Evolutionary conservation across 2,329 filamentous ascomycete species (phyloP).

Genomic region (Ophiostoma pallidulum): DNA sequence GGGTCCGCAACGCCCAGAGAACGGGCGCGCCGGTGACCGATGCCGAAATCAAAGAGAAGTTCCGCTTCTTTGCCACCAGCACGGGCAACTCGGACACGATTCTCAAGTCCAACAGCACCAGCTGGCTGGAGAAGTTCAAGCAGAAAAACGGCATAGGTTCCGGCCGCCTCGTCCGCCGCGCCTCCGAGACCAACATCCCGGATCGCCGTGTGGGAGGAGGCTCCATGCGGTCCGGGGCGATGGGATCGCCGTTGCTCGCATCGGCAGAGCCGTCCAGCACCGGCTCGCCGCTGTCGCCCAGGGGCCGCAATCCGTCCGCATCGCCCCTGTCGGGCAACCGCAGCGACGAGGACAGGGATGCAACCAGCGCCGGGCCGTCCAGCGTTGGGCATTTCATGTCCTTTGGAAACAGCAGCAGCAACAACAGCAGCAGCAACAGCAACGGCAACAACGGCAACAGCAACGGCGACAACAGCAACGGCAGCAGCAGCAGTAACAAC

Average conservation of each 20-base stretch:
- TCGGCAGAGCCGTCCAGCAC: constrained; percentile 38
- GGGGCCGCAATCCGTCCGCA: constrained; percentile 49
- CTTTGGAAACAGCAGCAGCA: background rate
- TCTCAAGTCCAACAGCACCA: constrained; percentile 59
- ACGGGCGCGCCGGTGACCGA: constrained; percentile 67
- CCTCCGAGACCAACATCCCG: constrained; percentile 61
- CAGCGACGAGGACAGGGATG: constrained; percentile 60
- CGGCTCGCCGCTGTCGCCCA: constrained; percentile 64
- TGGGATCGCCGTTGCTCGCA: constrained; percentile 44
- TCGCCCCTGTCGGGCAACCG: constrained; percentile 62
- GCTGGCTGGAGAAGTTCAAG: constrained; percentile 94
- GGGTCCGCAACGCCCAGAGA: constrained; percentile 72
- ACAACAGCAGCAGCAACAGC: background rate
- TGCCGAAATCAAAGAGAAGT: constrained; percentile 76
- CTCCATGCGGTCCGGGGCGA: constrained; percentile 22
- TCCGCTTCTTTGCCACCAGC: constrained; percentile 66
- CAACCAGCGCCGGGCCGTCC: constrained; percentile 15
- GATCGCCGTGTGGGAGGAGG: constrained; percentile 55
- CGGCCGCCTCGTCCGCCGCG: constrained; percentile 41
- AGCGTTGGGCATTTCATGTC: background rate
- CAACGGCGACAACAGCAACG: background rate
- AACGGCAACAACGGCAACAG: background rate
- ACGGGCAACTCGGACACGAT: constrained; percentile 61
- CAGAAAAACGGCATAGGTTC: constrained; percentile 60
- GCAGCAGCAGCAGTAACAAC: too few relatives aligned